These are phyloP conservation scores for Syncephalastrum contaminatum DNA, from an alignment of 371 early-diverging fungal species.

Conservation along the genomic window DNA sequence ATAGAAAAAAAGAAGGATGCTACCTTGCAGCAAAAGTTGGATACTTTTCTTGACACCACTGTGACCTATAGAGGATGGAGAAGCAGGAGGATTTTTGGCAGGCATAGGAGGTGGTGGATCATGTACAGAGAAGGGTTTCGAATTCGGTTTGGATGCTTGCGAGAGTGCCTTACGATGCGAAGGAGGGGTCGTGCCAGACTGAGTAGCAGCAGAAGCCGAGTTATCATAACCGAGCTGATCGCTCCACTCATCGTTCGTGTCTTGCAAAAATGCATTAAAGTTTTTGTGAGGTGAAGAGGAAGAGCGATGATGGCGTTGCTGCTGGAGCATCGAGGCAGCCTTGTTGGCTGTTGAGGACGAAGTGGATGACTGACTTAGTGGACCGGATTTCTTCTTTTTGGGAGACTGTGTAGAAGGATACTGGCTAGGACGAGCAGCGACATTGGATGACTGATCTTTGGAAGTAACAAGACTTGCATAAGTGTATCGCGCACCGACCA, in stretches of 20 bases:
- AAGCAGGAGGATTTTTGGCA: no score
- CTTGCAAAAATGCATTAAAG: constrained; percentile 46
- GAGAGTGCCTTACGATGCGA: not conserved
- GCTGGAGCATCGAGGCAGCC: not conserved
- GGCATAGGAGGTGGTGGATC: no score
- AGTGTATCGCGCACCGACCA: constrained; percentile 45
- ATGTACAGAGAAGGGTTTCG: no score
- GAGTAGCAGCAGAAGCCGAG: not conserved
- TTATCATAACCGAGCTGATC: constrained; percentile 31
- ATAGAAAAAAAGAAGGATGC: no score
- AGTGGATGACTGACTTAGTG: constrained; percentile 7
- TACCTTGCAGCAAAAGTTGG: no score
- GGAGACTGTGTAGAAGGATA: not conserved
- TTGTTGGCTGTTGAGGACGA: constrained; percentile 10
- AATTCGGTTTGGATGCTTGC: no score
- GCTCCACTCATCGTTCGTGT: constrained; percentile 58
- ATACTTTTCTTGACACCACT: no score
- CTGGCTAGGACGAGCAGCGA: not conserved
- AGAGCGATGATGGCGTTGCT: constrained; percentile 22
- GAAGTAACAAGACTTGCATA: constrained; percentile 38
- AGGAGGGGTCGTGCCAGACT: not conserved
- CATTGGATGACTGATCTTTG: constrained; percentile 1
- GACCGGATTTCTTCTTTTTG: constrained; percentile 15
- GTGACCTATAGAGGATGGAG: no score
- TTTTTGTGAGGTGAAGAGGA: constrained; percentile 41